phyloP scores from a whole-genome alignment of 345 rosid species.

The Eucalyptus coolabah region DNA sequence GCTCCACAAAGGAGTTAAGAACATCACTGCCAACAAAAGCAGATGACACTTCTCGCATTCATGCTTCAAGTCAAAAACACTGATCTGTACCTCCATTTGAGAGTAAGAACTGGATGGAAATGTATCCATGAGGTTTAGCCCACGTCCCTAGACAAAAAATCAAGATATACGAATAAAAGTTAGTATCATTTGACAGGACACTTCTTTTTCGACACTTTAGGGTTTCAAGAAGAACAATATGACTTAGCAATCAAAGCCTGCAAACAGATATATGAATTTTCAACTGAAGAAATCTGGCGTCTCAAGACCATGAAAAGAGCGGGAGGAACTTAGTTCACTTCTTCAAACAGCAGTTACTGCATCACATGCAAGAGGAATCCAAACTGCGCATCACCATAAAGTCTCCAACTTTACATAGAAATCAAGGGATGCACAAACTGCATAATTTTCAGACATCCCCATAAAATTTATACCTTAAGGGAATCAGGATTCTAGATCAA shows the following conservation, averaged over 20 bases:
- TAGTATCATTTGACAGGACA: neutral
- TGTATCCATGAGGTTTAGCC: slow-evolving; percentile 3
- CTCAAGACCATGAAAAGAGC: neutral
- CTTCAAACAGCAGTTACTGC: neutral
- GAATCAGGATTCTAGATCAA: neutral
- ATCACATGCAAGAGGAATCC: neutral
- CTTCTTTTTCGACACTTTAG: neutral
- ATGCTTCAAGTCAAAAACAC: neutral
- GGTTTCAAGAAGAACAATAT: neutral
- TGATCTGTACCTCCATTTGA: slow-evolving; percentile 8
- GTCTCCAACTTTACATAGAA: neutral
- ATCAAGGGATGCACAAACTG: neutral
- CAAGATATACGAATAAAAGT: neutral
- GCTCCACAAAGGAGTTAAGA: neutral
- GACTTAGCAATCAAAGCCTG: neutral
- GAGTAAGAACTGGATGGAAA: slow-evolving; percentile 17
- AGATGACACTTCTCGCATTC: neutral
- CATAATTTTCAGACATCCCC: neutral
- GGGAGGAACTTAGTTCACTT: neutral
- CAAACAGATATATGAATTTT: neutral
- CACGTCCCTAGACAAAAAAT: slow-evolving; percentile 3
- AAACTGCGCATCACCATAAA: neutral
- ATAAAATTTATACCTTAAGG: neutral
- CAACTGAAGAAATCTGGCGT: neutral
- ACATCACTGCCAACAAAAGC: neutral